phyloP scores from a whole-genome alignment of 257 asterid species.

The Solanum bulbocastanum region DNA sequence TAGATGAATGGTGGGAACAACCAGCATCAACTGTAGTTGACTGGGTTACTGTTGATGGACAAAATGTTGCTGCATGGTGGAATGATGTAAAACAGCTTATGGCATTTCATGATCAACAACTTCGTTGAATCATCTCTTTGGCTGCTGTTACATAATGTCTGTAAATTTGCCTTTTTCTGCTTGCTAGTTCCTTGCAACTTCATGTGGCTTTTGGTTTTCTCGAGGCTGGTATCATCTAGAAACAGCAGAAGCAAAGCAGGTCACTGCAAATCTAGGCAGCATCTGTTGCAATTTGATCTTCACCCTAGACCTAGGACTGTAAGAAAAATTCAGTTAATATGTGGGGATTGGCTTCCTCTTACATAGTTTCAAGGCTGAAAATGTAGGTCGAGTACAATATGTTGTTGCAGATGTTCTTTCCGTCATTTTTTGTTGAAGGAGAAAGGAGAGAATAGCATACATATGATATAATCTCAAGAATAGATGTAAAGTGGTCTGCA shows the following conservation, averaged over 20 bases:
- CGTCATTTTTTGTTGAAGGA: background rate
- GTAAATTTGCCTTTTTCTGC: background rate
- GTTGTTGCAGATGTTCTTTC: background rate
- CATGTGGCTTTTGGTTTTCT: background rate
- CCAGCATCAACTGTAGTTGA: conserved; percentile 95
- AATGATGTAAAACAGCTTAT: conserved; percentile 90
- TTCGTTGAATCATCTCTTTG: conserved; percentile 7
- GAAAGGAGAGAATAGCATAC: background rate
- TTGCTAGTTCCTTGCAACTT: background rate
- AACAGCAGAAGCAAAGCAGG: background rate
- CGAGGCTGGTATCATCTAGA: background rate
- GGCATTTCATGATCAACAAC: conserved; percentile 70
- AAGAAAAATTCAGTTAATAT: background rate
- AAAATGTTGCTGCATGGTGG: conserved; percentile 90
- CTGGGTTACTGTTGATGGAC: conserved; percentile 95
- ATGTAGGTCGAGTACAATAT: background rate
- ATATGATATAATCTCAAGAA: background rate
- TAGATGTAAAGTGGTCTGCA: background rate
- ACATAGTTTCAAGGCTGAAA: background rate
- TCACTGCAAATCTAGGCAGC: background rate
- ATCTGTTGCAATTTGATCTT: background rate
- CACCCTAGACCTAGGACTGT: background rate
- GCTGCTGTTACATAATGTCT: background rate
- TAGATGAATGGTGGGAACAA: conserved; percentile 99
- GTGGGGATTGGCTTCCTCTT: background rate